A percentile compares a stretch with the other conserved stretches of the same genome.
Evolutionary conservation across 2,329 filamentous ascomycete genomes (phyloP).

Genomic region (Colletotrichum gloeosporioides): DNA sequence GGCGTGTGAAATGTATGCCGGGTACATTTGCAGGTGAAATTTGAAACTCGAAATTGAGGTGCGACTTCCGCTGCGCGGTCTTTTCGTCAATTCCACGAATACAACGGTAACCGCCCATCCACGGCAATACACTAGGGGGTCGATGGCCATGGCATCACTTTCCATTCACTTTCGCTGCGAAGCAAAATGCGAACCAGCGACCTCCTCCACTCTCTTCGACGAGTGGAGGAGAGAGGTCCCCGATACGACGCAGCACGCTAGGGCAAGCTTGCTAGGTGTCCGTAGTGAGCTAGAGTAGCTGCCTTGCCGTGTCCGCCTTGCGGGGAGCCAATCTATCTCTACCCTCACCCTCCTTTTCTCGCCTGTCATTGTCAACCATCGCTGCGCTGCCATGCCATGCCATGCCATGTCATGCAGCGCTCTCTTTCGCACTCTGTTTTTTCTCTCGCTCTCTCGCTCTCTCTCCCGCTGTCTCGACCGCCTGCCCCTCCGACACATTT

Average conservation of each 20-base stretch:
- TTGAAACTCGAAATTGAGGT: background rate
- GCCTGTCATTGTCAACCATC: background rate
- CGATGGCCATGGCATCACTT: background rate
- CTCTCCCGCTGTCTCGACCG: background rate
- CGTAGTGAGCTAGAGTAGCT: background rate
- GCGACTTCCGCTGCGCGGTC: background rate
- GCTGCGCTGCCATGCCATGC: background rate
- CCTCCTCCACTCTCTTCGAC: background rate
- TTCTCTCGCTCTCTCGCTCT: background rate
- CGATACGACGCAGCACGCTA: background rate
- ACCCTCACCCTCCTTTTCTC: background rate
- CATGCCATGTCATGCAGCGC: background rate
- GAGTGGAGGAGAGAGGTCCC: background rate
- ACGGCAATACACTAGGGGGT: background rate
- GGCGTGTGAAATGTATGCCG: background rate
- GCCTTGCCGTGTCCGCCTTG: background rate
- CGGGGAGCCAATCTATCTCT: background rate
- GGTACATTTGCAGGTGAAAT: background rate
- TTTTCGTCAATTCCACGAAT: background rate
- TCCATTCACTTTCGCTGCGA: background rate
- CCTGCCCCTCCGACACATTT: background rate
- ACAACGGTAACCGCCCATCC: background rate
- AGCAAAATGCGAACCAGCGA: background rate
- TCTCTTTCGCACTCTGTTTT: background rate
- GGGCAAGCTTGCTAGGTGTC: background rate